Evolutionary conservation across 352 stramenopile species (phyloP).

Genomic region (Phytopythium litorale): DNA sequence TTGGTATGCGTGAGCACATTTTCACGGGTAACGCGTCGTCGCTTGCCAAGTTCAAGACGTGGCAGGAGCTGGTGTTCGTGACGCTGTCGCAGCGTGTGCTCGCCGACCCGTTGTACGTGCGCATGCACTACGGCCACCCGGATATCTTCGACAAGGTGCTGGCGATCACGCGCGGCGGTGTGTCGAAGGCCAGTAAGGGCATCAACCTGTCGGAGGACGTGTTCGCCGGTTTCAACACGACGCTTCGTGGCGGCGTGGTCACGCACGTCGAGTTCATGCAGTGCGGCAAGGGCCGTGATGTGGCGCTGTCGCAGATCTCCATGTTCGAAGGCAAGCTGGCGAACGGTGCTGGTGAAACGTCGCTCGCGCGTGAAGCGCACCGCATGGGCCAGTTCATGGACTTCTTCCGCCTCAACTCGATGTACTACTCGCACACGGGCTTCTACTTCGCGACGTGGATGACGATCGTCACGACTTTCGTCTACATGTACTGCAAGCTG

Average conservation of each 20-base stretch:
- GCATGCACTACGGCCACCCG: conserved; percentile 84
- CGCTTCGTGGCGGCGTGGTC: conserved; percentile 66
- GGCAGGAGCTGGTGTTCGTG: conserved; percentile 83
- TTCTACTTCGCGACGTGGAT: conserved; percentile 88
- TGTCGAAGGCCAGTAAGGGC: conserved; percentile 79
- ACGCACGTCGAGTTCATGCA: conserved; percentile 88
- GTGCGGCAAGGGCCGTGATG: conserved; percentile 82
- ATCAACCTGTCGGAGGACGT: conserved; percentile 88
- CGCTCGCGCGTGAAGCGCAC: conserved; percentile 69
- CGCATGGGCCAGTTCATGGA: conserved; percentile 86
- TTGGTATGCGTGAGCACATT: conserved; percentile 86
- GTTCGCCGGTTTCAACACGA: conserved; percentile 81
- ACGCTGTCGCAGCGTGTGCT: conserved; percentile 81
- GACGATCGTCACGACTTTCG: conserved; percentile 85
- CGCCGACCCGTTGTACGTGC: conserved; percentile 63
- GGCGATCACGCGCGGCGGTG: conserved; percentile 63
- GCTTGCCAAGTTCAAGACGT: conserved; percentile 82
- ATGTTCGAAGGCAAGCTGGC: conserved; percentile 87
- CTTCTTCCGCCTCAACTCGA: conserved; percentile 84
- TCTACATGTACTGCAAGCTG: conserved; percentile 86
- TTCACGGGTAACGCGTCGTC: conserved; percentile 84
- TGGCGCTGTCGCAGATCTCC: conserved; percentile 81
- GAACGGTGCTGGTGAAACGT: conserved; percentile 79
- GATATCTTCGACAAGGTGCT: conserved; percentile 85
- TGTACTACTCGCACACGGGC: conserved; percentile 86